Percentiles rank a stretch among this genome's conserved stretches.
These are phyloP conservation scores for Cercospora sp. DNA, from an alignment of 2,329 filamentous ascomycete species.

Conservation along the genomic window DNA sequence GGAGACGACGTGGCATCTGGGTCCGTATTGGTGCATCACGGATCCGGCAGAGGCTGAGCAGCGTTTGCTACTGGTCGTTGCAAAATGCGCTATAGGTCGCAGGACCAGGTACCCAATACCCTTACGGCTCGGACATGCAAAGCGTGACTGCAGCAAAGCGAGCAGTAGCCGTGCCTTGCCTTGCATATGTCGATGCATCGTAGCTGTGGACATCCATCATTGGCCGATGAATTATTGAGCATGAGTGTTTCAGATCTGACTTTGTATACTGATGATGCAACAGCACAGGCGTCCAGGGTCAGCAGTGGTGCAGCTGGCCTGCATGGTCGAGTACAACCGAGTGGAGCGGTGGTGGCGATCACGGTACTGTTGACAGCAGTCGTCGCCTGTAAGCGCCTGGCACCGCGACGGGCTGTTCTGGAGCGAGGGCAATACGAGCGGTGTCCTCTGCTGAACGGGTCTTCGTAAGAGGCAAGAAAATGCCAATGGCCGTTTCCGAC, in stretches of 20 bases:
- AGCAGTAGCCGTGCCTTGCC: neutral
- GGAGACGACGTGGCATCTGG: neutral
- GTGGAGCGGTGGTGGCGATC: neutral
- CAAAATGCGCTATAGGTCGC: constrained; percentile 2
- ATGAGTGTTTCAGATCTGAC: constrained; percentile 18
- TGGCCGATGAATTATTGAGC: constrained; percentile 1
- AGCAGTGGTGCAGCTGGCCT: neutral
- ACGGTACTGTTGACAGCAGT: neutral
- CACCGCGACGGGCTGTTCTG: neutral
- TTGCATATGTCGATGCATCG: constrained; percentile 6
- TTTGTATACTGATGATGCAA: neutral
- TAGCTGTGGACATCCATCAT: neutral
- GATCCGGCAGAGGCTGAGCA: neutral
- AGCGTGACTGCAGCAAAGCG: neutral
- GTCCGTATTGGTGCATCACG: constrained; percentile 1
- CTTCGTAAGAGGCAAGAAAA: neutral
- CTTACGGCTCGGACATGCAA: constrained; percentile 7
- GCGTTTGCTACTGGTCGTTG: constrained; percentile 5
- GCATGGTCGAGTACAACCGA: neutral
- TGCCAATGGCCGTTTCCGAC: neutral
- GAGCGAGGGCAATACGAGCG: neutral
- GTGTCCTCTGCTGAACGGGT: neutral
- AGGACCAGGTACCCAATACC: neutral
- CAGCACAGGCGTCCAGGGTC: neutral
- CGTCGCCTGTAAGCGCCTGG: neutral